Evolutionary conservation across 257 asterid species (phyloP).

Genomic region (Penstemon eatonii): DNA sequence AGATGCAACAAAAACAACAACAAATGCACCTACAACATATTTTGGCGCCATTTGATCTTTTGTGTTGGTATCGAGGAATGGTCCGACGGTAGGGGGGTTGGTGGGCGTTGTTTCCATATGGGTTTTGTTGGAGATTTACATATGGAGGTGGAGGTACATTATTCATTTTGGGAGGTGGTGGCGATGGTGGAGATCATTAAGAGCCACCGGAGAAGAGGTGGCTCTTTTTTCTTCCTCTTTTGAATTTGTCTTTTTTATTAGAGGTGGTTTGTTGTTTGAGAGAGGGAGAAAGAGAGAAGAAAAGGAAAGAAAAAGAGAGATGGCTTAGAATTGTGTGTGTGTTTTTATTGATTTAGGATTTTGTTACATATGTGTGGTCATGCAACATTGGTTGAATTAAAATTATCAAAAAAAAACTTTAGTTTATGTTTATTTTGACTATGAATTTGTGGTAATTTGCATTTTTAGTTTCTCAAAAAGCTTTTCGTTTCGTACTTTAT

Average conservation of each 20-base stretch:
- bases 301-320: constrained; percentile 9
- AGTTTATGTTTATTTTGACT: too few relatives aligned
- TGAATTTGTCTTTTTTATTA: constrained; percentile 1
- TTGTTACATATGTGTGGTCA: constrained; percentile 29
- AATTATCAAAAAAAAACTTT: too few relatives aligned
- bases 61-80: constrained; percentile 37
- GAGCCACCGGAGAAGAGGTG: not conserved
- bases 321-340: constrained; percentile 7
- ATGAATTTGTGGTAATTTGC: too few relatives aligned
- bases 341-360: constrained; percentile 12
- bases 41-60: not conserved
- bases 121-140: constrained; percentile 34
- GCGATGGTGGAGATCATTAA: not conserved
- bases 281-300: constrained; percentile 13
- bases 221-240: constrained; percentile 4
- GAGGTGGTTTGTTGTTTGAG: not conserved
- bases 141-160: constrained; percentile 41
- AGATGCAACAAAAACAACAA: constrained; percentile 45
- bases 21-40: constrained; percentile 41
- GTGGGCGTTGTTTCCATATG: constrained; percentile 1
- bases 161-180: constrained; percentile 23
- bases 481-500: too few relatives aligned
- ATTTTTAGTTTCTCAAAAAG: too few relatives aligned
- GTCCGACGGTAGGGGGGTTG: constrained; percentile 38
- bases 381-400: not conserved